Evolutionary conservation across 768 basidiomycete species (phyloP), one percentile per base, ranked within the genome.

Genomic region (Chalciporus chontae): DNA sequence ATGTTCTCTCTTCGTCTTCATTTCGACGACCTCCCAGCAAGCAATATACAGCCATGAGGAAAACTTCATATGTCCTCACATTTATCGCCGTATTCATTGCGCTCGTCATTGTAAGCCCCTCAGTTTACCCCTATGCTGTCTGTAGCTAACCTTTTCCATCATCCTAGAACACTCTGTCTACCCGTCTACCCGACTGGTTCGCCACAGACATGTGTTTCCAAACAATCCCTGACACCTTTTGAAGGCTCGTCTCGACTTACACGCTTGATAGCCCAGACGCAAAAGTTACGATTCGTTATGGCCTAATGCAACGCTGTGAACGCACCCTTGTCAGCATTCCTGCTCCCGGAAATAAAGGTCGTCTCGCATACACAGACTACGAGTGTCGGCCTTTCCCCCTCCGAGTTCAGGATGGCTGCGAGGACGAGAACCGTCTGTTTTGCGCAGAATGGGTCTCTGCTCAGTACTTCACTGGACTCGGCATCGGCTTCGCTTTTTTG

Each of bases 391-490:
- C 68, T 5, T 90, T 90, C 65, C 88, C 88, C 4, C 66, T 71
- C 41, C 73, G 77, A 15, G 78, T 77, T 1, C 63, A 63, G 27
- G 76, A 77, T 54, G 55, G 58, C 11, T 77, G 76, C 49, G 76
- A 78, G 48, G 56, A 78, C 39, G 78, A 83, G 52, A 83, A 85
- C 51, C 67, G 70, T 31, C 48, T 66, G 0, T 81, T 86, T 61
- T 90, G 87, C 64, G 75, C 77, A 8, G 72, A 76, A 32, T 90
- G 88, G 88, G 77, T 75, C 3, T 86, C 81, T 40, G 88, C 87
- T 14, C 76, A 77, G 2, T 90, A 87, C 62, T 68, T 78, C 41
- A 73, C 77, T n/a, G 78, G 85, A 61, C 65, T 89, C 9, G 78
- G 78, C 39, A 73, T 82, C 27, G 83, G 86, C 3, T 85, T 85